Evolutionary conservation across 78 protist species (phyloP).

Genomic region (Trichosphaerium sp.): DNA sequence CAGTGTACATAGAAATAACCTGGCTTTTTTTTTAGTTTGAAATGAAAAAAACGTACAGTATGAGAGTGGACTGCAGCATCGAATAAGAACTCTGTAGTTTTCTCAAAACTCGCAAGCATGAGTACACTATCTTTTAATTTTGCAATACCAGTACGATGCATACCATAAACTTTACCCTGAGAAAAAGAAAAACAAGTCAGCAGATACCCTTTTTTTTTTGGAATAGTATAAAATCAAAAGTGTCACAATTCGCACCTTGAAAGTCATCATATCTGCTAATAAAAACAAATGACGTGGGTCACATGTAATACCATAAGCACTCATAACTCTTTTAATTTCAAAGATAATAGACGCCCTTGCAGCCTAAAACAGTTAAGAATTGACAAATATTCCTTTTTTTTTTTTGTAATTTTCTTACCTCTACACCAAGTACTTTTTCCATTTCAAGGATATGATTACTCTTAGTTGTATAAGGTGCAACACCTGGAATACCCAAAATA

Average conservation of each 20-base stretch:
- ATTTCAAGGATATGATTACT: slow-evolving; percentile 82
- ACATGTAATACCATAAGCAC: slow-evolving; percentile 80
- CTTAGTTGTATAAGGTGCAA: slow-evolving; percentile 23
- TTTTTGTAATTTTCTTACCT: no score
- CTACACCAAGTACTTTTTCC: slow-evolving; percentile 88
- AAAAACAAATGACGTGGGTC: slow-evolving; percentile 86
- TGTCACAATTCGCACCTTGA: slow-evolving; percentile 38
- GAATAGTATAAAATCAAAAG: no score
- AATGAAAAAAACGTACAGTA: background rate
- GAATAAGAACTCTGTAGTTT: slow-evolving; percentile 92
- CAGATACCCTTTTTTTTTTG: no score
- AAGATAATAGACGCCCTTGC: slow-evolving; percentile 84
- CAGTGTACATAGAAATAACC: background rate
- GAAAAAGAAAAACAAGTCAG: background rate
- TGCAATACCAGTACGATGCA: slow-evolving; percentile 94
- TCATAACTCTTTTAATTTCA: slow-evolving; percentile 81
- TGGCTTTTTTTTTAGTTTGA: background rate
- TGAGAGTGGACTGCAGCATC: slow-evolving; percentile 83
- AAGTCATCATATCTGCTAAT: slow-evolving; percentile 95
- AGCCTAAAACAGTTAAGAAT: no score
- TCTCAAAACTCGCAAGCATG: slow-evolving; percentile 95
- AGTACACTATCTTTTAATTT: slow-evolving; percentile 89
- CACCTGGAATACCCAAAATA: slow-evolving; percentile 63
- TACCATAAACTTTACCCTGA: slow-evolving; percentile 92
- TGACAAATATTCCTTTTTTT: no score